phyloP scores from a whole-genome alignment of 768 basidiomycete genomes.

The Phaeolepiota aurea region DNA sequence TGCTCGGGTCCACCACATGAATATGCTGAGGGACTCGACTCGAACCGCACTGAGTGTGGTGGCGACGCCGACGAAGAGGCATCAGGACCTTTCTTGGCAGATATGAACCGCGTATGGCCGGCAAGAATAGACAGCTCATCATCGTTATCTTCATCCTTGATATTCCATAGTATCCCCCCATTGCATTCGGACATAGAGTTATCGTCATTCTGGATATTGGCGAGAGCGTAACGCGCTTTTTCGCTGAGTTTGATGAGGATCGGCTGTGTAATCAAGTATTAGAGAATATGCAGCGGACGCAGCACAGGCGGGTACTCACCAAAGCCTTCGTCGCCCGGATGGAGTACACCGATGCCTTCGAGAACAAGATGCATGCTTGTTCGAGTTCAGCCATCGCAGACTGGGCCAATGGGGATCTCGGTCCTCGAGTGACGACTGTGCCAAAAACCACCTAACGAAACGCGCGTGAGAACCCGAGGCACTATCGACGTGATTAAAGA shows the following conservation, averaged over 20 bases:
- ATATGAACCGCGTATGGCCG: conserved; percentile 57
- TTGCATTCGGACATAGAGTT: conserved; percentile 17
- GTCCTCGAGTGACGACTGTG: conserved; percentile 68
- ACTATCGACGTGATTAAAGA: too few species aligned
- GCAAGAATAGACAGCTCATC: conserved; percentile 68
- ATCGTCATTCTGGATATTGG: conserved; percentile 30
- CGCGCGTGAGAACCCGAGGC: background rate
- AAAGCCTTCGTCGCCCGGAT: conserved; percentile 59
- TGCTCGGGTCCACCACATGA: conserved; percentile 1
- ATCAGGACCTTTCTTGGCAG: conserved; percentile 26
- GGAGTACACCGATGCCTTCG: conserved; percentile 48
- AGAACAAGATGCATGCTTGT: conserved; percentile 57
- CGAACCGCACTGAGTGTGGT: conserved; percentile 7
- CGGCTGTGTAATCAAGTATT: conserved; percentile 26
- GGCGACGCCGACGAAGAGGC: conserved; percentile 7
- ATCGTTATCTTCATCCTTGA: conserved; percentile 45
- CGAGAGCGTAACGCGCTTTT: conserved; percentile 55
- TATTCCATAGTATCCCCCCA: conserved; percentile 38
- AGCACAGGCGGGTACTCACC: too few species aligned
- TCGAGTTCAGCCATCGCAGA: conserved; percentile 66
- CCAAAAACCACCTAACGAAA: conserved; percentile 61
- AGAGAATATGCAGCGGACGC: conserved; percentile 11
- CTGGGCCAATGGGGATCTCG: conserved; percentile 56
- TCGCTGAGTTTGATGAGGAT: conserved; percentile 54
- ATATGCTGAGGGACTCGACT: conserved; percentile 9